Conservation (phyloP, 2,329 filamentous ascomycete genomes). For the Aspergillus cejpii region DNA sequence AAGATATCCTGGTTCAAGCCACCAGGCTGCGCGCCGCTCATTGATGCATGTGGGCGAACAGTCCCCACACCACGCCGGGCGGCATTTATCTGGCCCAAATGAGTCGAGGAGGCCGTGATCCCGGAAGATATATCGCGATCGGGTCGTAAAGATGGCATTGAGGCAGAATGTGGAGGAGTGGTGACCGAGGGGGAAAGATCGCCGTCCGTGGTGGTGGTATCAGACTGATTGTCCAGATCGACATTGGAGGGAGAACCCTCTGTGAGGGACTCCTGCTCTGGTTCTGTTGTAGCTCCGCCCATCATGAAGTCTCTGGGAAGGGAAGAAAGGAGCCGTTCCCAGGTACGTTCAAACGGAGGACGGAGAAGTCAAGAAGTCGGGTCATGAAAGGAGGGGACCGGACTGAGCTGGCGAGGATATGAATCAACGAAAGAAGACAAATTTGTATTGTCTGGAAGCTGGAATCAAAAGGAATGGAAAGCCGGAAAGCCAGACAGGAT, state of each 20-base stretch:
- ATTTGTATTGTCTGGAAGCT: too few relatives aligned
- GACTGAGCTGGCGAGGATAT: constrained; percentile 6
- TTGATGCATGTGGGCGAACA: constrained; percentile 27
- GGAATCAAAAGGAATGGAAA: too few relatives aligned
- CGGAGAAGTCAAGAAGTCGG: background rate
- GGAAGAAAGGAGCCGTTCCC: constrained; percentile 2
- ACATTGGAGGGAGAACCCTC: constrained; percentile 18
- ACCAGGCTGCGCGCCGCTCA: constrained; percentile 40
- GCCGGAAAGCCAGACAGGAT: too few relatives aligned
- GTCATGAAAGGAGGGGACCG: constrained; percentile 1
- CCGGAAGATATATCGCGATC: constrained; percentile 19
- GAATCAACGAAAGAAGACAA: too few relatives aligned
- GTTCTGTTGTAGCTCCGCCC: constrained; percentile 14
- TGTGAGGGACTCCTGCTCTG: constrained; percentile 17
- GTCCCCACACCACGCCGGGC: constrained; percentile 46
- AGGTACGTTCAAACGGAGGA: background rate
- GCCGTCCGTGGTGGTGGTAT: constrained; percentile 16
- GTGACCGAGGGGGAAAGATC: constrained; percentile 15
- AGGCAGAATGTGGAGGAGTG: constrained; percentile 32
- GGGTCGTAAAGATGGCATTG: constrained; percentile 25
- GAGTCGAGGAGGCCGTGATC: constrained; percentile 80
- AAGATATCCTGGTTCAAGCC: constrained; percentile 58
- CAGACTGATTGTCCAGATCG: constrained; percentile 16
- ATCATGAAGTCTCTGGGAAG: constrained; percentile 1
- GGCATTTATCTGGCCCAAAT: constrained; percentile 67